Conservation (phyloP, 345 rosid genomes). For the Conringia planisiliqua region DNA sequence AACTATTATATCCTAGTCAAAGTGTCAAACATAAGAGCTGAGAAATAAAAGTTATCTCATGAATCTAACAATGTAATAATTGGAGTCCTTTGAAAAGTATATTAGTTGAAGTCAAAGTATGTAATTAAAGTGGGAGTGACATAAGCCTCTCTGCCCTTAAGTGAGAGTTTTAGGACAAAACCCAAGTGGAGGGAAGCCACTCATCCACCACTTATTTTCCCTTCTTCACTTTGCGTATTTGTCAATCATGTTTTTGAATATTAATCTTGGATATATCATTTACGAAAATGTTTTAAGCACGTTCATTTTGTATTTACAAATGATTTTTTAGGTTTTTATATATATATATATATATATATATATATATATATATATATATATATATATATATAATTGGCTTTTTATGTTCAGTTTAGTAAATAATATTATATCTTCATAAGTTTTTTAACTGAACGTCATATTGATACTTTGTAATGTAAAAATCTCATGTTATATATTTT, state of each 20-base stretch:
- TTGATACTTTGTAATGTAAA: too few species aligned
- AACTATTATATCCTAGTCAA: background rate
- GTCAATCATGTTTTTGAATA: background rate
- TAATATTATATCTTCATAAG: too few species aligned
- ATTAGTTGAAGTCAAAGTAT: background rate
- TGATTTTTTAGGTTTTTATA: too few species aligned
- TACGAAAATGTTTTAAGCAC: too few species aligned
- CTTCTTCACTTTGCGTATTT: background rate
- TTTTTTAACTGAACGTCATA: too few species aligned
- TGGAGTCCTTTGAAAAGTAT: background rate
- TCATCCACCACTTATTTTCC: constrained; percentile 4
- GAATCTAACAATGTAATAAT: background rate
- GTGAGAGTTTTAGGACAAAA: constrained; percentile 11
- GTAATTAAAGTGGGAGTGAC: constrained; percentile 4
- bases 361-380: too few species aligned
- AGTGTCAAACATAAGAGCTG: background rate
- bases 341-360: too few species aligned
- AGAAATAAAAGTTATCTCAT: background rate
- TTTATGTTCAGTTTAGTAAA: too few species aligned
- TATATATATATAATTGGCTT: too few species aligned
- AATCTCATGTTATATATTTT: too few species aligned
- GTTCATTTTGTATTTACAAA: too few species aligned
- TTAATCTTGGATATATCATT: background rate
- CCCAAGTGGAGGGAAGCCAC: constrained; percentile 22
- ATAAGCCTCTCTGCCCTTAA: background rate